Percentiles rank a stretch among this genome's conserved stretches.
Conservation (phyloP, 2,329 filamentous ascomycete genomes). For the Pseudogymnoascus sp. region DNA sequence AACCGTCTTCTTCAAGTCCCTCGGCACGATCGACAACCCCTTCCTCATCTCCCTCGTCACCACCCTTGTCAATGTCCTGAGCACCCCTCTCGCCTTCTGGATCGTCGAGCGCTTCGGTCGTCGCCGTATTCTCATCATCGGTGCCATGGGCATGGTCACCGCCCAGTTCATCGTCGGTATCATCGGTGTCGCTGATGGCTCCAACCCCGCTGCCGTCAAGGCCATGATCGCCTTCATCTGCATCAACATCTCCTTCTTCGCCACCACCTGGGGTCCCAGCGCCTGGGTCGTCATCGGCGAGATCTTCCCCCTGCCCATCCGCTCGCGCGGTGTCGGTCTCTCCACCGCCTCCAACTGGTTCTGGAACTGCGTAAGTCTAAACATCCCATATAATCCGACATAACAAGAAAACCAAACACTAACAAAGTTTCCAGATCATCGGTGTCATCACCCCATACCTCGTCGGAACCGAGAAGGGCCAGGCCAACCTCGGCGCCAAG, state of each 20-base stretch:
- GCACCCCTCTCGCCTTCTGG: slow-evolving; percentile 77
- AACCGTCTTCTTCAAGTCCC: slow-evolving; percentile 73
- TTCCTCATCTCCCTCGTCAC: slow-evolving; percentile 55
- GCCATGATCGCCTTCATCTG: slow-evolving; percentile 78
- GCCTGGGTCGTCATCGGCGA: slow-evolving; percentile 80
- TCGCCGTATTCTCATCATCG: slow-evolving; percentile 69
- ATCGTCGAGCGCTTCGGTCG: slow-evolving; percentile 76
- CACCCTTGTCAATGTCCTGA: slow-evolving; percentile 29
- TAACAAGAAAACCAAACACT: background rate
- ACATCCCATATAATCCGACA: background rate
- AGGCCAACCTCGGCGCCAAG: slow-evolving; percentile 59
- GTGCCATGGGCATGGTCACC: slow-evolving; percentile 73
- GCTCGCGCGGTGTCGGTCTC: slow-evolving; percentile 74
- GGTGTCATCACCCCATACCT: slow-evolving; percentile 64
- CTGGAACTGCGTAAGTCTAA: slow-evolving; percentile 55
- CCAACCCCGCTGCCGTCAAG: slow-evolving; percentile 47
- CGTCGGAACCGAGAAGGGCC: slow-evolving; percentile 47
- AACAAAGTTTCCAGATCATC: slow-evolving; percentile 49
- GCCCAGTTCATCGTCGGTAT: slow-evolving; percentile 81
- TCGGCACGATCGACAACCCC: slow-evolving; percentile 46
- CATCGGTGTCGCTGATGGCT: slow-evolving; percentile 34
- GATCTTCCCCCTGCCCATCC: slow-evolving; percentile 78
- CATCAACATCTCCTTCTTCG: slow-evolving; percentile 89
- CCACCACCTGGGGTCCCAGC: slow-evolving; percentile 74
- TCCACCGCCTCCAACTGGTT: slow-evolving; percentile 86